These are phyloP conservation scores for Geotrichum phurueaensis DNA, from an alignment of 1,139 yeast species.

Conservation along the genomic window DNA sequence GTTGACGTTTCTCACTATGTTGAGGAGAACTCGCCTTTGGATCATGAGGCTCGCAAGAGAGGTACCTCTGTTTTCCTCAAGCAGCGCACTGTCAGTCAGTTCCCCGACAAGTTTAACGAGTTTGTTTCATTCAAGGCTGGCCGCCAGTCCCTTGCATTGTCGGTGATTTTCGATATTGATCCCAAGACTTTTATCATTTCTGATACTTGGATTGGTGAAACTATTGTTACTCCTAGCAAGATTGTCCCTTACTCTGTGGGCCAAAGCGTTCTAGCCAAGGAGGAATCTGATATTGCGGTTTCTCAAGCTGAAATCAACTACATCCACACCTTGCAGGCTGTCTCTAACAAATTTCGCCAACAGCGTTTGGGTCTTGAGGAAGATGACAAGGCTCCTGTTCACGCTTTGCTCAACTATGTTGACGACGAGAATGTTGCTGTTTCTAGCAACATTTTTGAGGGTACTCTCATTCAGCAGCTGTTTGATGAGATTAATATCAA, in stretches of 20 bases:
- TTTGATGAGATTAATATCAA: slow-evolving; percentile 73
- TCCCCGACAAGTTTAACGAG: slow-evolving; percentile 61
- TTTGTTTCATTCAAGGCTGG: slow-evolving; percentile 58
- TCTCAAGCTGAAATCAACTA: slow-evolving; percentile 55
- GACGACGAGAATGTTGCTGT: slow-evolving; percentile 80
- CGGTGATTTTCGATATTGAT: slow-evolving; percentile 78
- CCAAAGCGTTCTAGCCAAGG: slow-evolving; percentile 24
- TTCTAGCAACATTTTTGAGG: slow-evolving; percentile 62
- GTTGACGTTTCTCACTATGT: slow-evolving; percentile 71
- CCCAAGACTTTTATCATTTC: slow-evolving; percentile 66
- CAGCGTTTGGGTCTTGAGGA: slow-evolving; percentile 48
- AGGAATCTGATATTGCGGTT: slow-evolving; percentile 27
- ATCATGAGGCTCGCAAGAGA: slow-evolving; percentile 85
- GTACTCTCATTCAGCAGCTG: slow-evolving; percentile 51
- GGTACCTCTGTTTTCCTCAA: slow-evolving; percentile 86
- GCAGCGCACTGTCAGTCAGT: slow-evolving; percentile 63
- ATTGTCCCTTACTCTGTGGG: slow-evolving; percentile 33
- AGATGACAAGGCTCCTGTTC: slow-evolving; percentile 41
- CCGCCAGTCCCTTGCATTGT: slow-evolving; percentile 60
- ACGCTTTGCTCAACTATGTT: slow-evolving; percentile 69
- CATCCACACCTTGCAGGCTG: slow-evolving; percentile 55
- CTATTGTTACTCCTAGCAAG: slow-evolving; percentile 52
- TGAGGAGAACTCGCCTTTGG: slow-evolving; percentile 67
- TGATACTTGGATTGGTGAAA: slow-evolving; percentile 72
- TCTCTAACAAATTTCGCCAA: slow-evolving; percentile 67